A percentile compares a stretch with the other conserved stretches of the same genome.
Evolutionary conservation across 108 stramenopile genomes (phyloP).

Genomic region (Stephanodiscus triporus): DNA sequence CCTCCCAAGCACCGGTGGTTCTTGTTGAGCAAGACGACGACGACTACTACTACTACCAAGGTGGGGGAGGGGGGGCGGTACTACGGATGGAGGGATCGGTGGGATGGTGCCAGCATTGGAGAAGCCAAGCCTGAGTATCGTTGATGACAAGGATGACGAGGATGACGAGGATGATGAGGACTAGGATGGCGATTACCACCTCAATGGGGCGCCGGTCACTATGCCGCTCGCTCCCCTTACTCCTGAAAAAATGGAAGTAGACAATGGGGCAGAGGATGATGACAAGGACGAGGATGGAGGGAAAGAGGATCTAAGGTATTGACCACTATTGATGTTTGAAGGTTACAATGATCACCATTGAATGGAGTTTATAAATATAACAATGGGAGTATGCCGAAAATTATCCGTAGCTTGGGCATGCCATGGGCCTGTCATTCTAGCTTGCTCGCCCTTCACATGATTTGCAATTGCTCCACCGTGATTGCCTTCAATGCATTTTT

Average conservation of each 20-base stretch:
- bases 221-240: slow-evolving; percentile 42
- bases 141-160: too few species aligned
- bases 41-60: not conserved
- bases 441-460: slow-evolving; percentile 43
- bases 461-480: slow-evolving; percentile 78
- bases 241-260: slow-evolving; percentile 15
- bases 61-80: not conserved
- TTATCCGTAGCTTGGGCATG: not conserved
- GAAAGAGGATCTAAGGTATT: not conserved
- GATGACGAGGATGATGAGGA: too few species aligned
- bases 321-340: too few species aligned
- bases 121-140: not conserved
- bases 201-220: slow-evolving; percentile 45
- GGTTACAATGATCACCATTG: too few species aligned
- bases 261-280: not conserved
- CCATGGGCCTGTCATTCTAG: slow-evolving; percentile 15
- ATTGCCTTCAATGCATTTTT: slow-evolving; percentile 78
- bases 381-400: too few species aligned
- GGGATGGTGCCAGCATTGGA: not conserved
- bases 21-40: slow-evolving; percentile 7
- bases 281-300: slow-evolving; percentile 17
- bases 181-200: slow-evolving; percentile 3
- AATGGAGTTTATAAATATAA: too few species aligned
- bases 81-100: not conserved
- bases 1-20: slow-evolving; percentile 70